Percentiles rank a stretch among this genome's conserved stretches.
phyloP scores from a whole-genome alignment of 208 protist genomes.

The Entamoeba invadens region DNA sequence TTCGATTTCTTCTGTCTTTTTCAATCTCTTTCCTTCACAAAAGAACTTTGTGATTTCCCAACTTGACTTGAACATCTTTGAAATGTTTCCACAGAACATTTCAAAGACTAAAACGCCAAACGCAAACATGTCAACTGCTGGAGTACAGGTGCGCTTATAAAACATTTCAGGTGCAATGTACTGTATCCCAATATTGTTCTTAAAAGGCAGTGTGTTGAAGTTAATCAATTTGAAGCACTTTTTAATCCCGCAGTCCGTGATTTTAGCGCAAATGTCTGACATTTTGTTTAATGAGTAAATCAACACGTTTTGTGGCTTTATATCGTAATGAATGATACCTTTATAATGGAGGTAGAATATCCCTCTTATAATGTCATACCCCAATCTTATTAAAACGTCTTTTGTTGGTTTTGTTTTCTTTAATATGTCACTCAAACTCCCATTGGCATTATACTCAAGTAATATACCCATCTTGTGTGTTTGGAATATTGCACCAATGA shows the following conservation, averaged over 20 bases:
- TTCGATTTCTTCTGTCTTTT: background rate
- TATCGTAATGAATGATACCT: background rate
- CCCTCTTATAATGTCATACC: background rate
- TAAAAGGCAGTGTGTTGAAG: background rate
- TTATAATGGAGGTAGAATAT: background rate
- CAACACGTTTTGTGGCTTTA: background rate
- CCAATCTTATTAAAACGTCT: background rate
- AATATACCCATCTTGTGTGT: background rate
- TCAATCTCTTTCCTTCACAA: background rate
- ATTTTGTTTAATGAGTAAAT: background rate
- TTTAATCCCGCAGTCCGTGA: background rate
- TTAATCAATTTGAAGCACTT: background rate
- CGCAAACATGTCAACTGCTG: background rate
- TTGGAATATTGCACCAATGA: background rate
- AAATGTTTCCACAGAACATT: background rate
- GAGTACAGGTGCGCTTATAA: background rate
- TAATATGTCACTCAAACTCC: background rate
- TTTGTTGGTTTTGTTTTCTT: background rate
- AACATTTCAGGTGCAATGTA: background rate
- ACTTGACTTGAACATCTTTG: background rate
- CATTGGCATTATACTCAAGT: background rate
- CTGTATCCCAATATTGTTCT: background rate
- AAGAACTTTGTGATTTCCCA: background rate
- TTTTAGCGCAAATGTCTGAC: background rate
- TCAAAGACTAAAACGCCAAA: background rate